phyloP scores from a whole-genome alignment of 1,139 yeast genomes.

The Candida tunisiensis region DNA sequence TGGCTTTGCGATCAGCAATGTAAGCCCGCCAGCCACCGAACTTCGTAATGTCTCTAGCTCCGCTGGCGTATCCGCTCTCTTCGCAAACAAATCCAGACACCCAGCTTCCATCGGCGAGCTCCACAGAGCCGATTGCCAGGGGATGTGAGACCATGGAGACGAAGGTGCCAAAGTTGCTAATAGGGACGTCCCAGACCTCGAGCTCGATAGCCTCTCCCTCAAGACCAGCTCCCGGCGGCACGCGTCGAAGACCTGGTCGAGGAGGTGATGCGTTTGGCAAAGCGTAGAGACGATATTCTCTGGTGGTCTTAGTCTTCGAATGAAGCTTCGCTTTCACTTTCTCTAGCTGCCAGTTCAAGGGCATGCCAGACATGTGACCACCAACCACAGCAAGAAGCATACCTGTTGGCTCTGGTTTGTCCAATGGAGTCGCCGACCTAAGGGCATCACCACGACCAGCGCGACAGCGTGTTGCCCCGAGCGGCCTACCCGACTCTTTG shows the following conservation, averaged over 20 bases:
- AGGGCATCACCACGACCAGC: conserved; percentile 23
- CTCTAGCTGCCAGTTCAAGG: conserved; percentile 86
- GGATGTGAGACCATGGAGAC: conserved; percentile 87
- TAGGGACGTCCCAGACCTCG: conserved; percentile 74
- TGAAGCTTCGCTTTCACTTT: conserved; percentile 67
- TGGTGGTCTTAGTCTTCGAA: conserved; percentile 49
- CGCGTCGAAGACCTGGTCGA: conserved; percentile 81
- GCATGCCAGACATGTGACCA: conserved; percentile 80
- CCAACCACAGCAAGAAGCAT: conserved; percentile 86
- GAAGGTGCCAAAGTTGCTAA: conserved; percentile 61
- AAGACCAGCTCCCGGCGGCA: conserved; percentile 15
- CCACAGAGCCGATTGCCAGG: conserved; percentile 84
- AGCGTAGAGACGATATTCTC: conserved; percentile 65
- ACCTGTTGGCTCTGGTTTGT: conserved; percentile 13
- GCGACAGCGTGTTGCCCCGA: conserved; percentile 30
- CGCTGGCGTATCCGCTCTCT: conserved; percentile 53
- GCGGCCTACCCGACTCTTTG: conserved; percentile 27
- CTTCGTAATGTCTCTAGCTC: conserved; percentile 58
- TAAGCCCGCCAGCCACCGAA: conserved; percentile 83
- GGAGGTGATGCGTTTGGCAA: conserved; percentile 65
- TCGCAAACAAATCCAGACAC: conserved; percentile 92
- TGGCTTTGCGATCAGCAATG: conserved; percentile 21
- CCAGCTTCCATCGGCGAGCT: conserved; percentile 61
- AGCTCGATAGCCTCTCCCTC: conserved; percentile 46
- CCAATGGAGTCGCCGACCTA: conserved; percentile 11